These are phyloP conservation scores for Blepharisma undulans DNA, from an alignment of 169 alveolate species.

Conservation along the genomic window DNA sequence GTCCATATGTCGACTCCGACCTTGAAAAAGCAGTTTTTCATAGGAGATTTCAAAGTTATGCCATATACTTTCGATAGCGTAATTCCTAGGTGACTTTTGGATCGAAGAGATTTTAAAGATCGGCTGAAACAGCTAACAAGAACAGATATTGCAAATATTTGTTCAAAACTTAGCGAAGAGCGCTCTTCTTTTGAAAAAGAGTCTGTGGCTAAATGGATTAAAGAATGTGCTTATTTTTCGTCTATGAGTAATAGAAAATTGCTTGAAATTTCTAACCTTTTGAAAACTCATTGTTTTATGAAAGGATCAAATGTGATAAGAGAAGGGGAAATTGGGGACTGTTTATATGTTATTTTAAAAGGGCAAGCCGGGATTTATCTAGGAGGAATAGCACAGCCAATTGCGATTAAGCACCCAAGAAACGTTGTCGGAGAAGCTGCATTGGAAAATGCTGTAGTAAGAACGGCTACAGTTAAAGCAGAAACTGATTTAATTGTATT, in stretches of 20 bases:
- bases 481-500: neutral
- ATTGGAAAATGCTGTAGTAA: neutral
- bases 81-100: neutral
- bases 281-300: neutral
- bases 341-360: neutral
- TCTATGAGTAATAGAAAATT: neutral
- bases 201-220: neutral
- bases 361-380: neutral
- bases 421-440: neutral
- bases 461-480: neutral
- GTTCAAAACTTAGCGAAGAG: neutral
- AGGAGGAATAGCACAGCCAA: neutral
- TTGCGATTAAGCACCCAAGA: neutral
- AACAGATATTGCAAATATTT: neutral
- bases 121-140: neutral
- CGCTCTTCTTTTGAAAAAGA: neutral
- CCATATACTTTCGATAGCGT: neutral
- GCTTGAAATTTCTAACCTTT: neutral
- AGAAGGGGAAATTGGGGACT: neutral
- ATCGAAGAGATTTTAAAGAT: neutral
- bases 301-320: neutral
- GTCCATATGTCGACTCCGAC: neutral
- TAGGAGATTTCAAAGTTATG: neutral
- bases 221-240: neutral
- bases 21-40: neutral